phyloP scores from a whole-genome alignment of 129 eudicot genomes.

The Daucus carota region DNA sequence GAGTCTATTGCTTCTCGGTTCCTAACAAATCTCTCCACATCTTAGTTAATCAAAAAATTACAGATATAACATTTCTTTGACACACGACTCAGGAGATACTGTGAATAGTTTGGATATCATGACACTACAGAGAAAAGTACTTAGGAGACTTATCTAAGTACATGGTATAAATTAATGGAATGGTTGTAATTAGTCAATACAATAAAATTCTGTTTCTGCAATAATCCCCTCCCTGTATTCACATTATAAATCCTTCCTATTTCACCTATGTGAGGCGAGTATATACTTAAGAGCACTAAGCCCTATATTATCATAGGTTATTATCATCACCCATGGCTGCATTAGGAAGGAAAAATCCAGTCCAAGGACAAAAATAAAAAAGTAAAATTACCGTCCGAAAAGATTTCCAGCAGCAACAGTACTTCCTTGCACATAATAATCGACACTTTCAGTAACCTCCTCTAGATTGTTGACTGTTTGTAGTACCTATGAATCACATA shows the following conservation, averaged over 20 bases:
- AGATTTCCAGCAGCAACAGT: constrained; percentile 92
- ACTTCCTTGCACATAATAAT: constrained; percentile 92
- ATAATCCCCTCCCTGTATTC: no score
- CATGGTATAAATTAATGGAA: no score
- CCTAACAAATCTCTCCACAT: background rate
- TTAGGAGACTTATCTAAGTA: no score
- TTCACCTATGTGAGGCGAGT: no score
- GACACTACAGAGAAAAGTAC: no score
- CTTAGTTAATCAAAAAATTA: background rate
- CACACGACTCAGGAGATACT: background rate
- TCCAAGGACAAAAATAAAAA: background rate
- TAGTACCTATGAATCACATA: constrained; percentile 50
- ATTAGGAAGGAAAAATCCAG: background rate
- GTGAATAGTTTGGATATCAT: background rate
- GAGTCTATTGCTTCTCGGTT: background rate
- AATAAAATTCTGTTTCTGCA: no score
- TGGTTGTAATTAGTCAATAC: no score
- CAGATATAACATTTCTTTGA: background rate
- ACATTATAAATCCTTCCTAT: no score
- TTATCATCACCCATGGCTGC: background rate
- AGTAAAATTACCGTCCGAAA: constrained; percentile 65
- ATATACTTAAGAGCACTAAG: no score
- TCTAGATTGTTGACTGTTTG: constrained; percentile 87
- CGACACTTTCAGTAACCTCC: constrained; percentile 95
- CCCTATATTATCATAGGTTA: background rate